A percentile compares a stretch with the other conserved stretches of the same genome.
phyloP scores from a whole-genome alignment of 305 asterid genomes.

The Ilex paraguariensis region DNA sequence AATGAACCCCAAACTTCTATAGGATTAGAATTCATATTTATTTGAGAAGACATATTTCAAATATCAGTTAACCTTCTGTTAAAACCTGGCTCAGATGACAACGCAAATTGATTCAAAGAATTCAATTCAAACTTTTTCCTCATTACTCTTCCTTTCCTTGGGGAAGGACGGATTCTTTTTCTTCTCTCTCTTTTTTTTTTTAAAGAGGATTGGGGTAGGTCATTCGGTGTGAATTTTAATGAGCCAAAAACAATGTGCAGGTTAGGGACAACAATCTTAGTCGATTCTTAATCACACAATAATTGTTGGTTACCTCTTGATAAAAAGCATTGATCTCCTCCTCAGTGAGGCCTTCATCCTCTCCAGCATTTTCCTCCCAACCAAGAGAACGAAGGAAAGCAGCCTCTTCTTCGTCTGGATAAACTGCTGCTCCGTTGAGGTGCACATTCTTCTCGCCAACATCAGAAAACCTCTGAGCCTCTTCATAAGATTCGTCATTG shows the following conservation, averaged over 20 bases:
- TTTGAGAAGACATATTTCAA: too few relatives aligned
- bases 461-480: slow-evolving; percentile 21
- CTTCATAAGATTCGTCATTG: slow-evolving; percentile 35
- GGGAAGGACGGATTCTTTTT: not conserved
- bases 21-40: too few relatives aligned
- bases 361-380: slow-evolving; percentile 79
- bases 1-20: too few relatives aligned
- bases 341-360: slow-evolving; percentile 70
- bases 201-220: too few relatives aligned
- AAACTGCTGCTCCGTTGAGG: slow-evolving; percentile 32
- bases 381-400: slow-evolving; percentile 87
- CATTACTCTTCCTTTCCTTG: not conserved
- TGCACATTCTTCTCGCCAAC: slow-evolving; percentile 29
- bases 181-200: too few relatives aligned
- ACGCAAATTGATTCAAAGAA: too few relatives aligned
- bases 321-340: slow-evolving; percentile 68
- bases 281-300: not conserved
- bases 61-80: too few relatives aligned
- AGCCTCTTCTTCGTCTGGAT: slow-evolving; percentile 78
- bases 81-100: too few relatives aligned
- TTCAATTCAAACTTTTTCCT: too few relatives aligned
- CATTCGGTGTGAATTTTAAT: too few relatives aligned
- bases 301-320: slow-evolving; percentile 41
- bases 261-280: too few relatives aligned
- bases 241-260: too few relatives aligned